phyloP scores from a whole-genome alignment of 78 protist genomes.

The Speleostelium caveatum region DNA sequence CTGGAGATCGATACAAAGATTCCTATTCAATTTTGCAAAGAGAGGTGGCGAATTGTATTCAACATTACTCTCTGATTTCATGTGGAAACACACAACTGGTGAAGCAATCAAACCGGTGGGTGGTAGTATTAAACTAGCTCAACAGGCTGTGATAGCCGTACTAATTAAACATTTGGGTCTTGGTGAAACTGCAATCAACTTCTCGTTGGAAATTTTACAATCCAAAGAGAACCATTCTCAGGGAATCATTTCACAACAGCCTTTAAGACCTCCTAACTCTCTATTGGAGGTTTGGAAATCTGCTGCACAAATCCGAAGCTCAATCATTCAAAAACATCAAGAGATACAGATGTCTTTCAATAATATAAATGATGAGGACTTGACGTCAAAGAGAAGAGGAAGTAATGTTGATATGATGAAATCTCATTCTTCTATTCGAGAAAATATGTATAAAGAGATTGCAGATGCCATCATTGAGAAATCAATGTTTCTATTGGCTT shows the following conservation, averaged over 20 bases:
- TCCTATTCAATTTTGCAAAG: conserved; percentile 33
- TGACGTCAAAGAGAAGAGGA: conserved; percentile 25
- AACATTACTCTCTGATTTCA: conserved; percentile 45
- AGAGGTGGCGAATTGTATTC: conserved; percentile 21
- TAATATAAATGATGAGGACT: background rate
- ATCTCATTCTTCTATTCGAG: conserved; percentile 31
- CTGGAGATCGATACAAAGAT: conserved; percentile 43
- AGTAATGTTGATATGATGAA: background rate
- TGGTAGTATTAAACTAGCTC: conserved; percentile 49
- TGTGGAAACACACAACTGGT: conserved; percentile 72
- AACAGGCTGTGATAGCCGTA: conserved; percentile 59
- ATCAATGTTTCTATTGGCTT: conserved; percentile 45
- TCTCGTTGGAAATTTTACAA: conserved; percentile 48
- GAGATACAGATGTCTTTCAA: conserved; percentile 18
- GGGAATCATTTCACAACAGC: background rate
- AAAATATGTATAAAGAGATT: conserved; percentile 57
- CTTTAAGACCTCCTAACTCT: conserved; percentile 44
- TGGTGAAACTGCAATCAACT: conserved; percentile 23
- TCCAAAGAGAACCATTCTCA: background rate
- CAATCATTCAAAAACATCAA: conserved; percentile 76
- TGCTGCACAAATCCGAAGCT: conserved; percentile 20
- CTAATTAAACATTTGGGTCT: conserved; percentile 43
- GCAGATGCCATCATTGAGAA: conserved; percentile 51
- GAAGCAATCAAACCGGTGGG: conserved; percentile 7
- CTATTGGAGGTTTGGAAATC: conserved; percentile 60